Evolutionary conservation across 305 asterid genomes (phyloP).

Genomic region (Salvia sclarea): DNA sequence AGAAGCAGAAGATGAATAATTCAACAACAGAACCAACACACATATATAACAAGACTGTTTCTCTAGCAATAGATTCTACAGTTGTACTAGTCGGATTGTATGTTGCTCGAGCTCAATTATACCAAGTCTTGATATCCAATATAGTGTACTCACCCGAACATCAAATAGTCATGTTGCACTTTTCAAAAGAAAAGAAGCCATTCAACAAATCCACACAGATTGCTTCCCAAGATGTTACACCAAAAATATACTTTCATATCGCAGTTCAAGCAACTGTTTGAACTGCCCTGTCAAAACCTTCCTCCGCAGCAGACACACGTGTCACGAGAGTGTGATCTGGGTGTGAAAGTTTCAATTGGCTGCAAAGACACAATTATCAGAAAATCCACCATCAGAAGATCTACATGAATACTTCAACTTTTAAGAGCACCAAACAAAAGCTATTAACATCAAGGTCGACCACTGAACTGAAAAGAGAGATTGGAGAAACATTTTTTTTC

Average conservation of each 20-base stretch:
- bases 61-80: not conserved
- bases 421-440: not conserved
- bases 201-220: slow-evolving; percentile 12
- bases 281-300: slow-evolving; percentile 79
- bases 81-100: not conserved
- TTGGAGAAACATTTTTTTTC: not conserved
- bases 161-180: slow-evolving; percentile 11
- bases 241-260: slow-evolving; percentile 24
- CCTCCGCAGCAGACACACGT: slow-evolving; percentile 70
- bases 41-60: not conserved
- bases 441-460: not conserved
- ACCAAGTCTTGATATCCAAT: slow-evolving; percentile 1
- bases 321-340: slow-evolving; percentile 82
- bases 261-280: slow-evolving; percentile 65
- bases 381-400: slow-evolving; percentile 6
- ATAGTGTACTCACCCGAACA: slow-evolving; percentile 8
- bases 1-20: not conserved
- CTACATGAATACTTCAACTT: not conserved
- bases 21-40: not conserved
- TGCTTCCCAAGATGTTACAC: slow-evolving; percentile 8
- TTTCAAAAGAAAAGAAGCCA: slow-evolving; percentile 14
- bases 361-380: slow-evolving; percentile 43
- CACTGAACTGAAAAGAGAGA: not conserved
- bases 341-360: slow-evolving; percentile 88
- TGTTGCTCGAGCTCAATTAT: slow-evolving; percentile 2